Evolutionary conservation across 176 grass and related monocot species (phyloP), one percentile per base, ranked within the genome.

Genomic region (Cenchrus americanus): DNA sequence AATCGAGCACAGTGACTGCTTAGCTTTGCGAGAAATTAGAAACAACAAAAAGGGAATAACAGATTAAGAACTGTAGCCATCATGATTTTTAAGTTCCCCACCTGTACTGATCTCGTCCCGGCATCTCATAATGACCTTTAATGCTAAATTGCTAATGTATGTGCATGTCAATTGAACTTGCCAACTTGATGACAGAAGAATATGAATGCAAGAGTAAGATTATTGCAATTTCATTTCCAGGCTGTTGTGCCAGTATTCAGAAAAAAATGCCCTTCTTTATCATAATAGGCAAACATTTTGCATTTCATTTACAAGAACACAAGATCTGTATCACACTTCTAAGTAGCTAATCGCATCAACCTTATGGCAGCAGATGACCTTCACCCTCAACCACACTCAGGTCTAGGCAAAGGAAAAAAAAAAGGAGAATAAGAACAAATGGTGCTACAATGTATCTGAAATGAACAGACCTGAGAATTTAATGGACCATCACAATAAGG

Each of bases 1-100:
- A 44, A 84, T 13, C 0, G 22, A 65, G 12, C 57, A 61, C 58
- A 12, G 10, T 6, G 0, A 37, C 10, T 77, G 6, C 21, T 60
- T 11, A 65, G 59, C 9, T 66, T 66, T 3, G 27, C 3, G 44
- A 70, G 26, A 61, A 49, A 10, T 37, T 37, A 37, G 32, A 7
- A 44, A 51, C 10, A 10, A 19, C n/a, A 4, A 43, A 41, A 32
- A 14, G 3, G 8, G 59, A 32, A 26, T 18, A 47, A 2, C 24
- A 54, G 27, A 67, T 74, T 43, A 50, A 82, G 41, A 64, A 85
- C 9, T 34, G 62, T 41, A 10, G 55, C 2, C 62, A 89, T 76
- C 49, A 5, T 61, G 19, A 44, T 21, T 60, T 58, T 23, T 6
- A 60, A 30, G 66, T 26, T 71, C 14, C 8, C 3, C 5, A 2